phyloP scores from a whole-genome alignment of 805 yeast genomes.

The Candida piceae region DNA sequence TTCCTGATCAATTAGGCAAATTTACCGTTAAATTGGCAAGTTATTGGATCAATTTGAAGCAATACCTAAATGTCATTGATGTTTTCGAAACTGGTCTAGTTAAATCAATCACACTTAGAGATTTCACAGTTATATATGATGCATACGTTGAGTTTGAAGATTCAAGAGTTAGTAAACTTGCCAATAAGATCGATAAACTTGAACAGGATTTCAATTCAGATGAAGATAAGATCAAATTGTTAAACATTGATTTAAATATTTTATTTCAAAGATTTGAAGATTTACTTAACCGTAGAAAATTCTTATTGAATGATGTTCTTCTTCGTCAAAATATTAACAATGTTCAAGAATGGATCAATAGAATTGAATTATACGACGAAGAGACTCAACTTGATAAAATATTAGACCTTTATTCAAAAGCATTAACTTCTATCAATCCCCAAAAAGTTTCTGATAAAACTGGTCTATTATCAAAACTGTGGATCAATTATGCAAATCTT shows the following conservation, averaged over 20 bases:
- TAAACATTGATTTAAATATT: slow-evolving; percentile 36
- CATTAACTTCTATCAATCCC: slow-evolving; percentile 64
- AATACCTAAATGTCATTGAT: slow-evolving; percentile 34
- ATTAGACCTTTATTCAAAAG: slow-evolving; percentile 55
- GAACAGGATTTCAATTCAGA: slow-evolving; percentile 7
- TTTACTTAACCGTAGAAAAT: slow-evolving; percentile 50
- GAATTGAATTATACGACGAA: slow-evolving; percentile 44
- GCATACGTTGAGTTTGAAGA: slow-evolving; percentile 60
- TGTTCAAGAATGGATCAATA: slow-evolving; percentile 63
- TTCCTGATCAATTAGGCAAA: slow-evolving; percentile 56
- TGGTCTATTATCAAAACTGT: slow-evolving; percentile 47
- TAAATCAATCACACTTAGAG: slow-evolving; percentile 46
- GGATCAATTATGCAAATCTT: slow-evolving; percentile 65
- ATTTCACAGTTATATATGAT: slow-evolving; percentile 63
- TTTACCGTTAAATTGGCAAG: slow-evolving; percentile 44
- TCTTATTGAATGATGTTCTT: slow-evolving; percentile 61
- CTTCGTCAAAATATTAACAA: slow-evolving; percentile 57
- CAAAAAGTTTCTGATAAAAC: slow-evolving; percentile 35
- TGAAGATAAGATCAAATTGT: slow-evolving; percentile 10
- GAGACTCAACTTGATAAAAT: slow-evolving; percentile 36
- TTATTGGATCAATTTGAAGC: slow-evolving; percentile 38
- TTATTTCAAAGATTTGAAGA: slow-evolving; percentile 46
- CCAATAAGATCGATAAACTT: slow-evolving; percentile 20
- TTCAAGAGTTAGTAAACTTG: slow-evolving; percentile 30
- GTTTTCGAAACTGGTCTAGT: slow-evolving; percentile 45